phyloP scores from a whole-genome alignment of 164 flowering plant genomes.

The Sextonia rubra region DNA sequence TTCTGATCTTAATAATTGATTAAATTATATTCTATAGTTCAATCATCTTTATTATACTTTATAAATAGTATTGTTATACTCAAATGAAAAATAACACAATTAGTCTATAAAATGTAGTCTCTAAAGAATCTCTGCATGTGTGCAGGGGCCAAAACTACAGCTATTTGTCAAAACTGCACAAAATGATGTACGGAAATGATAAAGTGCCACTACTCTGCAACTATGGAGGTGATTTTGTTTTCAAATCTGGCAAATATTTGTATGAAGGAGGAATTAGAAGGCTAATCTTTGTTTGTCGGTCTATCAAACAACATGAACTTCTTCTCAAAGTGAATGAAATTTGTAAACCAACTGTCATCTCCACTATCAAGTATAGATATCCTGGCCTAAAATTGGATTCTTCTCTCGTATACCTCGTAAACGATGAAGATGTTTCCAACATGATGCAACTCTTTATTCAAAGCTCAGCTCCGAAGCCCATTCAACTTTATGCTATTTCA shows the following conservation, averaged over 20 bases:
- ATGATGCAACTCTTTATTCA: neutral
- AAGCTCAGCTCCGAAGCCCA: neutral
- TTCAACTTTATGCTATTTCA: neutral
- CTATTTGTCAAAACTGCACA: too few relatives aligned
- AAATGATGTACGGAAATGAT: neutral
- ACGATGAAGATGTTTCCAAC: neutral
- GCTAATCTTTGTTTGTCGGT: neutral
- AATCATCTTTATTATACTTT: too few relatives aligned
- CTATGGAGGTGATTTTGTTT: neutral
- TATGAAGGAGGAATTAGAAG: neutral
- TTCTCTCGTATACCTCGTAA: neutral
- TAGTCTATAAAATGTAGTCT: too few relatives aligned
- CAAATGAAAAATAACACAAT: too few relatives aligned
- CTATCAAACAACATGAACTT: neutral
- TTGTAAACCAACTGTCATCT: neutral
- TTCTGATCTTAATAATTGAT: too few relatives aligned
- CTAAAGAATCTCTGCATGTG: too few relatives aligned
- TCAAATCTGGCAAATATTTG: neutral
- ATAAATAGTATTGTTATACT: too few relatives aligned
- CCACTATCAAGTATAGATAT: neutral
- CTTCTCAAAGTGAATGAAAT: neutral
- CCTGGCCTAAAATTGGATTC: neutral
- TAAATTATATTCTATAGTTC: too few relatives aligned
- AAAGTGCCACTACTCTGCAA: neutral
- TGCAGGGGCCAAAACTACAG: too few relatives aligned